Base-by-base conservation (phyloP, 805 yeast species). In the Starmerella gropengiesseri region DNA sequence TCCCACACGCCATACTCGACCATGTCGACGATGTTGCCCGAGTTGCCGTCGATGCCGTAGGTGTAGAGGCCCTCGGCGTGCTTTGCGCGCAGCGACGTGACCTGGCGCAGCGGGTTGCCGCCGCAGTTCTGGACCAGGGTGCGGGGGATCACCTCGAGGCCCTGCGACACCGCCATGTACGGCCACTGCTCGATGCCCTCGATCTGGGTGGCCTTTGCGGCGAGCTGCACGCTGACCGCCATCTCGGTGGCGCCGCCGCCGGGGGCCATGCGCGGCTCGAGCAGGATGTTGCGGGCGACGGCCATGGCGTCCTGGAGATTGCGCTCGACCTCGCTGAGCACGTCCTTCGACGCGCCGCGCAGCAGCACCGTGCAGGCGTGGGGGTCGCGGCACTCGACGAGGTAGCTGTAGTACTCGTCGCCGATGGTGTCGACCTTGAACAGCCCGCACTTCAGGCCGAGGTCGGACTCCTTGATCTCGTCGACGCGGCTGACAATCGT, bases 241-340 rank as follows among this genome's bases (percentile, higher is more conserved):
- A 91, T 91, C 67, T 91, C 98, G 22, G 96, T 89, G 41, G 99
- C 98, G 56, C 99, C 98, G 48, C 98, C 99, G 56, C 99, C 99
- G 38, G 99, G 99, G 2, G 95, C 74, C 59, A 91, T 73, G 31
- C 87, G 76, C 40, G 99, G 98, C 62, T 89, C 94, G 54, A 89
- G 78, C 71, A 85, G 73, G 27, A 91, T 95, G 59, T 91, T 91
- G 63, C 95, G 77, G 16, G 97, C 78, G 35, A 91, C 98, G 3
- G 95, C 89, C 94, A 91, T 82, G 34, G 99, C 98, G 64, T 91
- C 99, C 60, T 91, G 96, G 60, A 91, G 71, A 61, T 91, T 91
- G 61, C 99, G 78, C 60, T 91, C 98, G 57, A 91, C 77, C 70
- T 91, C 99, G 64, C 86, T 87, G 54, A 91, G 69, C 43, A 91